phyloP scores from a whole-genome alignment of 768 basidiomycete species.

The Pleurotus platypus region DNA sequence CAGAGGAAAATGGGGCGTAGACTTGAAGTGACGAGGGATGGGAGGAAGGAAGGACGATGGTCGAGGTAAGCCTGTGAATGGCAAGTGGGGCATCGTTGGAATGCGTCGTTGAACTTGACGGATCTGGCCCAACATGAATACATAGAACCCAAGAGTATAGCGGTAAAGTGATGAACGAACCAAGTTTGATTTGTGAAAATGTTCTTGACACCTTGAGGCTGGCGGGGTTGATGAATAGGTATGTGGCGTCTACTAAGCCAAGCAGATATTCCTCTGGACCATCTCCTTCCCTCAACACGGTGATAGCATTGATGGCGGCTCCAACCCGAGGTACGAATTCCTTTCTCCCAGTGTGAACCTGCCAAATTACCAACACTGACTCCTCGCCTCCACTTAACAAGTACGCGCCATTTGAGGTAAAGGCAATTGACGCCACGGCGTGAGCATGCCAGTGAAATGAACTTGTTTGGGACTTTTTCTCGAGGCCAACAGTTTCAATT shows the following conservation, averaged over 20 bases:
- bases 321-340: conserved; percentile 94
- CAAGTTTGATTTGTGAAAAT: conserved; percentile 75
- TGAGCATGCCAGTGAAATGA: conserved; percentile 97
- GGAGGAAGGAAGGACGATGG: conserved; percentile 86
- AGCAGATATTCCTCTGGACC: conserved; percentile 86
- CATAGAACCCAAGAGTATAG: background rate
- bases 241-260: conserved; percentile 77
- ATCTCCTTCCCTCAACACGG: conserved; percentile 45
- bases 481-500: conserved; percentile 53
- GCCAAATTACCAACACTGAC: conserved; percentile 96
- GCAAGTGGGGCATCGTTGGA: conserved; percentile 63
- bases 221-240: conserved; percentile 68
- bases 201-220: conserved; percentile 70
- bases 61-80: conserved; percentile 67
- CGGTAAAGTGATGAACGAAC: conserved; percentile 32
- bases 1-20: conserved; percentile 70
- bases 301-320: conserved; percentile 73
- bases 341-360: conserved; percentile 80
- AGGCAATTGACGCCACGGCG: conserved; percentile 80
- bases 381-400: conserved; percentile 94
- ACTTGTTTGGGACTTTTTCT: conserved; percentile 81
- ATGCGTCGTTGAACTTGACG: conserved; percentile 25
- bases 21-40: conserved; percentile 95
- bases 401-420: conserved; percentile 90
- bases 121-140: conserved; percentile 21